Percentiles rank a stretch among this genome's conserved stretches.
These are phyloP conservation scores for Fusarium sp. DNA, from an alignment of 2,329 filamentous ascomycete genomes.

Conservation along the genomic window DNA sequence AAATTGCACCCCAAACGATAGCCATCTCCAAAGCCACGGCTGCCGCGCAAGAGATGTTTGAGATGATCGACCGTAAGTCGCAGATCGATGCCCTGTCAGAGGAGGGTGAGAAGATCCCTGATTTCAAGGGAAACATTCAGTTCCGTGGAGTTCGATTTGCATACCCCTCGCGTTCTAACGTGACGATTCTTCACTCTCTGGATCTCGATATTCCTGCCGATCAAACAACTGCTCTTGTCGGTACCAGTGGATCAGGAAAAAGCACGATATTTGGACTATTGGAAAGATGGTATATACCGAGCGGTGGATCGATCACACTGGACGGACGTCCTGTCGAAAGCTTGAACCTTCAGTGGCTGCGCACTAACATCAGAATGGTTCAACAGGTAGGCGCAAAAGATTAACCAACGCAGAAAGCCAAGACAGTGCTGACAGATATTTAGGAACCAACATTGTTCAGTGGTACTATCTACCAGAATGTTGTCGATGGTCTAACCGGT, in stretches of 20 bases:
- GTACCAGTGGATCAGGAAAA: constrained; percentile 70
- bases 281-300: constrained; percentile 70
- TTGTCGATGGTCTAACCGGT: constrained; percentile 61
- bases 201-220: constrained; percentile 59
- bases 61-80: constrained; percentile 61
- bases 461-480: constrained; percentile 66
- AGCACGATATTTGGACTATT: constrained; percentile 69
- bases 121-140: constrained; percentile 60
- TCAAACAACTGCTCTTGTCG: constrained; percentile 68
- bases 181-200: constrained; percentile 60
- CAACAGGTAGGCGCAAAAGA: constrained; percentile 52
- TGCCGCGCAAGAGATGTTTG: constrained; percentile 62
- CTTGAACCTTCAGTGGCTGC: constrained; percentile 65
- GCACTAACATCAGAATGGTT: constrained; percentile 66
- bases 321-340: constrained; percentile 59
- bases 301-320: constrained; percentile 59
- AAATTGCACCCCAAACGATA: constrained; percentile 62
- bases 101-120: constrained; percentile 50
- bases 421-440: neutral
- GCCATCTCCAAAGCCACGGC: constrained; percentile 61
- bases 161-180: constrained; percentile 68
- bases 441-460: constrained; percentile 68
- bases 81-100: constrained; percentile 59
- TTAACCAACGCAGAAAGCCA: fast-evolving
- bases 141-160: constrained; percentile 64